A percentile compares a stretch with the other conserved stretches of the same genome.
These are phyloP conservation scores for Lablab purpureus DNA, from an alignment of 306 rosid species.

Conservation along the genomic window DNA sequence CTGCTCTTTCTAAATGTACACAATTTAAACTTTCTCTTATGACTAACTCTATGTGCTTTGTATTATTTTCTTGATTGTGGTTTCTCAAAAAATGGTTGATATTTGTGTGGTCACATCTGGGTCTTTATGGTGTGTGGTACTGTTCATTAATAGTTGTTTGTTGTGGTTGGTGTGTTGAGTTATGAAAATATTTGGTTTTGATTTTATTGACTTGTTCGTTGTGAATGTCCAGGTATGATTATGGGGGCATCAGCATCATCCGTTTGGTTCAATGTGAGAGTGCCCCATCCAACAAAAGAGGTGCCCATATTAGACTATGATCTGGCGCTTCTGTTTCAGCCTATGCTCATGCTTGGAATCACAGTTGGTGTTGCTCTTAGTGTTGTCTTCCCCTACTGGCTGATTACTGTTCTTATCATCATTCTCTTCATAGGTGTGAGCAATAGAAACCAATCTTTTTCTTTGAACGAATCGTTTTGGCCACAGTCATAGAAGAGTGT, in stretches of 20 bases:
- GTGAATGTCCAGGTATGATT: conserved; percentile 71
- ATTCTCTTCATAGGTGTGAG: conserved; percentile 75
- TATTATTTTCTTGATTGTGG: background rate
- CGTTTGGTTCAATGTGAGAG: conserved; percentile 91
- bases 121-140: background rate
- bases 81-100: background rate
- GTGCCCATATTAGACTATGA: conserved; percentile 90
- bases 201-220: conserved; percentile 26
- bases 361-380: conserved; percentile 87
- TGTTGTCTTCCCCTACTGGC: conserved; percentile 97
- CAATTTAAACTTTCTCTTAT: conserved; percentile 6
- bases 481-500: background rate
- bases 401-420: conserved; percentile 85
- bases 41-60: too few relatives aligned
- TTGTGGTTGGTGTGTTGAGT: background rate
- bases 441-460: too few relatives aligned
- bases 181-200: background rate
- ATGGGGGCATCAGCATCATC: conserved; percentile 95
- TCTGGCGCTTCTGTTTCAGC: conserved; percentile 87
- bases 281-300: conserved; percentile 81
- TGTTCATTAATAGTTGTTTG: background rate
- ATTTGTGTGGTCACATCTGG: background rate
- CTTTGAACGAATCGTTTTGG: background rate
- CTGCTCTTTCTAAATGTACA: conserved; percentile 92
- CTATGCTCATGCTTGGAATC: conserved; percentile 96